These are phyloP conservation scores for Tulasnella sp. DNA, from an alignment of 768 basidiomycete genomes.

Conservation along the genomic window DNA sequence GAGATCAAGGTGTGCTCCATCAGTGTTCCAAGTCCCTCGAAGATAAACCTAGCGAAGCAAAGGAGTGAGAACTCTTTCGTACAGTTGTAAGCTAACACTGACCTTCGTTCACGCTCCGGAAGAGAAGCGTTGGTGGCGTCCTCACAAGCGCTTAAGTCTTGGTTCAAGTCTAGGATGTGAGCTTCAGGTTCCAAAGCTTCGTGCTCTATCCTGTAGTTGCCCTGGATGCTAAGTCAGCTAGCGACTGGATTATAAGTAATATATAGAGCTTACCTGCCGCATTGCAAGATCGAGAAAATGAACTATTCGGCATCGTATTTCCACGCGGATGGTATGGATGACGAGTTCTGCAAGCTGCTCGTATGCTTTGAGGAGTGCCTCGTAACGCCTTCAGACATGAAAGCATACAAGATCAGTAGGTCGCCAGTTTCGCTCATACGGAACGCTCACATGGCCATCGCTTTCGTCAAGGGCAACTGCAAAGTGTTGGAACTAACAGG, in stretches of 20 bases:
- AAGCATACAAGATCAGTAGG: conserved; percentile 45
- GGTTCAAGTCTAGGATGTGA: conserved; percentile 75
- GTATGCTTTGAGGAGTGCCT: conserved; percentile 82
- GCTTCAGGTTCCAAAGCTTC: conserved; percentile 90
- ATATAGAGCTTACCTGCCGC: conserved; percentile 44
- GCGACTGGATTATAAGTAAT: background rate
- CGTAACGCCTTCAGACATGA: conserved; percentile 75
- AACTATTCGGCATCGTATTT: conserved; percentile 74
- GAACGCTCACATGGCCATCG: conserved; percentile 68
- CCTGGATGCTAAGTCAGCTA: conserved; percentile 36
- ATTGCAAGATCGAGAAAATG: conserved; percentile 74
- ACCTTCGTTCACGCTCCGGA: conserved; percentile 58
- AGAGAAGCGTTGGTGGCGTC: conserved; percentile 50
- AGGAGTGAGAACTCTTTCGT: conserved; percentile 11
- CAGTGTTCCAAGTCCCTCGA: conserved; percentile 72
- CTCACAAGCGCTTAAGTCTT: conserved; percentile 65
- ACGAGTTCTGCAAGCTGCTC: conserved; percentile 81
- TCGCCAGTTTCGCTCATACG: conserved; percentile 61
- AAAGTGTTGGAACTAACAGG: conserved; percentile 47
- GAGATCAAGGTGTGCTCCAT: conserved; percentile 76
- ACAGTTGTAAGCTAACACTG: conserved; percentile 23
- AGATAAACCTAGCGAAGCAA: conserved; percentile 62
- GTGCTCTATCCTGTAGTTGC: conserved; percentile 69
- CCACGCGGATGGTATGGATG: conserved; percentile 76
- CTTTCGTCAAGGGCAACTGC: conserved; percentile 66